Percentiles rank a stretch among this genome's conserved stretches.
phyloP scores from a whole-genome alignment of 129 eudicot species.

The Centaurea solstitialis region DNA sequence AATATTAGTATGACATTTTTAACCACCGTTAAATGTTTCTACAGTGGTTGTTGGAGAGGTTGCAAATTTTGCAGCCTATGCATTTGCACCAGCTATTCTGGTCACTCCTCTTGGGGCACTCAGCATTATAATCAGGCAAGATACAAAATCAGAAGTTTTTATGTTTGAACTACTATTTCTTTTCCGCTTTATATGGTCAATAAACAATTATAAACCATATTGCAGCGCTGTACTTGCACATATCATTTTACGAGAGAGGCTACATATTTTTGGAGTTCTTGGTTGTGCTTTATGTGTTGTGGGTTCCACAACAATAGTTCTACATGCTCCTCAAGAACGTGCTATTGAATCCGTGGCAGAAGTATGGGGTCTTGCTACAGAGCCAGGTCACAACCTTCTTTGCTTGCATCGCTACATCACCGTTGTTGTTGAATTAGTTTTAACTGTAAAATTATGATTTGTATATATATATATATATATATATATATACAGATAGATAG shows the following conservation, averaged over 20 bases:
- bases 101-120: constrained; percentile 99
- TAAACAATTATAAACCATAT: constrained; percentile 16
- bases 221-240: constrained; percentile 95
- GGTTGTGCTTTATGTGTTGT: constrained; percentile 95
- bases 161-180: background rate
- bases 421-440: background rate
- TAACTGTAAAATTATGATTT: background rate
- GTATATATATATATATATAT: too few relatives aligned
- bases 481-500: too few relatives aligned
- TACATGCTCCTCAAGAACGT: constrained; percentile 94
- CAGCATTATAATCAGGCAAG: constrained; percentile 96
- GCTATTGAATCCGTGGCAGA: constrained; percentile 80
- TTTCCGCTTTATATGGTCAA: background rate
- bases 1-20: background rate
- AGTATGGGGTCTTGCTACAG: constrained; percentile 97
- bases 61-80: constrained; percentile 96
- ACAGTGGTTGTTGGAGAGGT: constrained; percentile 95
- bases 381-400: constrained; percentile 58
- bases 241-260: constrained; percentile 73
- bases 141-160: background rate
- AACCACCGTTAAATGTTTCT: constrained; percentile 27
- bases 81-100: constrained; percentile 92
- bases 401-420: background rate
- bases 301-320: constrained; percentile 85
- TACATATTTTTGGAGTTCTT: constrained; percentile 87